These are phyloP conservation scores for Ophiocordyceps camponoti-saundersi DNA, from an alignment of 2,329 filamentous ascomycete species.

Conservation along the genomic window DNA sequence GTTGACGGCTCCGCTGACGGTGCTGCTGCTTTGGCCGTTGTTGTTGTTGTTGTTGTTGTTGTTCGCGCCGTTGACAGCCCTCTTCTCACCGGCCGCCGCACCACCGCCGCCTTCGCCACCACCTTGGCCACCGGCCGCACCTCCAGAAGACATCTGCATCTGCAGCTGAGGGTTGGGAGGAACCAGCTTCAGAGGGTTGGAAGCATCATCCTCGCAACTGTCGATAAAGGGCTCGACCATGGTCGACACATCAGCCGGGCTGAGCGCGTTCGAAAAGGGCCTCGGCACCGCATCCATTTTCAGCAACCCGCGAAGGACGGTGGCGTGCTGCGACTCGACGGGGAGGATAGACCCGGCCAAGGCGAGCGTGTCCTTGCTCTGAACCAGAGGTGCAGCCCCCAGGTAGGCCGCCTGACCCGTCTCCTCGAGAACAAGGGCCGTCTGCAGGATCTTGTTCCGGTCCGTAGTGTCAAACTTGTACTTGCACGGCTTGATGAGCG, in stretches of 20 bases:
- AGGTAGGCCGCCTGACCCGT: constrained; percentile 60
- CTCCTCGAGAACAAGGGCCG: constrained; percentile 53
- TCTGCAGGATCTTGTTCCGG: constrained; percentile 49
- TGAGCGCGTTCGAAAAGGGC: constrained; percentile 54
- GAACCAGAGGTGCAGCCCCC: constrained; percentile 50
- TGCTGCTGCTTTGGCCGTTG: too few relatives aligned
- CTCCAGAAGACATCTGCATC: constrained; percentile 27
- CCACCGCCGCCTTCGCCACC: constrained; percentile 15
- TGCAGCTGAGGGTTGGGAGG: constrained; percentile 41
- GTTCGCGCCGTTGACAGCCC: too few relatives aligned
- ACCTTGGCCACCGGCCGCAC: constrained; percentile 13
- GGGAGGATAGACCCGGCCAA: constrained; percentile 56
- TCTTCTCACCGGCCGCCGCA: too few relatives aligned
- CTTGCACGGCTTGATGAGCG: constrained; percentile 50
- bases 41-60: too few relatives aligned
- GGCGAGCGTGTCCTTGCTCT: constrained; percentile 39
- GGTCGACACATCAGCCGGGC: constrained; percentile 53
- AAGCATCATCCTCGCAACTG: constrained; percentile 27
- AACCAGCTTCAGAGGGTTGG: constrained; percentile 24
- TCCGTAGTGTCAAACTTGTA: constrained; percentile 60
- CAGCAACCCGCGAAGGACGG: constrained; percentile 47
- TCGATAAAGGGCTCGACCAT: constrained; percentile 57
- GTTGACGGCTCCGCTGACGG: constrained; percentile 4
- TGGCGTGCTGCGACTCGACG: constrained; percentile 58
- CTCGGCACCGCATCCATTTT: constrained; percentile 44